Conservation (phyloP, 2,329 filamentous ascomycete species). For the Aspergillaceae sp. region DNA sequence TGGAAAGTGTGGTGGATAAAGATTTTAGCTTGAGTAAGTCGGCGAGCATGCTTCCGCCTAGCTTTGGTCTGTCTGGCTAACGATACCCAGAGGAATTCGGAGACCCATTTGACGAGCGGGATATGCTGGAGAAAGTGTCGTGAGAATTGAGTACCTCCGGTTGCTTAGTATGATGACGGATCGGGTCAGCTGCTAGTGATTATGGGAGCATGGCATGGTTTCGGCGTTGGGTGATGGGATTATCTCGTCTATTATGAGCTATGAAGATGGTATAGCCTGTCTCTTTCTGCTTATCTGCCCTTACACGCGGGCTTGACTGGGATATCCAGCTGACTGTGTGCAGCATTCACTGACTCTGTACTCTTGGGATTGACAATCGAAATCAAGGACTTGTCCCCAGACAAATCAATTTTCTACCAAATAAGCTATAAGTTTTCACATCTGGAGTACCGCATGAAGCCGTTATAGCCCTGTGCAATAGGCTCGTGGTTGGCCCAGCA, state of each 20-base stretch:
- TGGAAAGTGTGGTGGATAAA: constrained; percentile 44
- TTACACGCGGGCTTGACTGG: no score
- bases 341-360: no score
- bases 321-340: no score
- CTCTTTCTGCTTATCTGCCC: no score
- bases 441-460: no score
- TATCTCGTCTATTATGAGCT: constrained; percentile 14
- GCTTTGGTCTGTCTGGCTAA: neutral
- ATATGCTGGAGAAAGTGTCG: constrained; percentile 22
- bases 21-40: constrained; percentile 42
- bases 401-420: no score
- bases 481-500: constrained; percentile 15
- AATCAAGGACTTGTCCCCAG: no score
- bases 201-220: neutral
- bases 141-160: constrained; percentile 2
- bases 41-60: neutral
- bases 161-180: no score
- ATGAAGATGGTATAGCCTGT: constrained; percentile 4
- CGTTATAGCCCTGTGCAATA: no score
- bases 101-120: constrained; percentile 38
- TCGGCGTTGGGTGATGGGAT: constrained; percentile 6
- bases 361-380: no score
- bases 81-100: constrained; percentile 36
- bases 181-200: neutral
- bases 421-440: no score